Evolutionary conservation across 305 asterid species (phyloP).

Genomic region (Galium porrigens): DNA sequence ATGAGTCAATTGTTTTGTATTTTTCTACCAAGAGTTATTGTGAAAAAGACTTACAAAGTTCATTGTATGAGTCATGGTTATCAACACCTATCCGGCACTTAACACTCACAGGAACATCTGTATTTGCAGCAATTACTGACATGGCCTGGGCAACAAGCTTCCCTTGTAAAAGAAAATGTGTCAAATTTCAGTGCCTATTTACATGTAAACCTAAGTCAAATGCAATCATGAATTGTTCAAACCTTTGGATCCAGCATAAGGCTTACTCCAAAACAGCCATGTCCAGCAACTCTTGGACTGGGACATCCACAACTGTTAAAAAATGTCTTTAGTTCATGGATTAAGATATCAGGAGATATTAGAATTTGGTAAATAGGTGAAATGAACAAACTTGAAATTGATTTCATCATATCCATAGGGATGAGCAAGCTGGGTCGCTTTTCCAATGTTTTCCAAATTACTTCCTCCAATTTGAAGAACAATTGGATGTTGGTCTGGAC

Average conservation of each 20-base stretch:
- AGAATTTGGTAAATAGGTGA: conserved; percentile 11
- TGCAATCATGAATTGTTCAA: conserved; percentile 17
- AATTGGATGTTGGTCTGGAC: conserved; percentile 84
- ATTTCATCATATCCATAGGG: conserved; percentile 89
- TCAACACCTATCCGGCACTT: conserved; percentile 95
- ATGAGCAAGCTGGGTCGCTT: conserved; percentile 69
- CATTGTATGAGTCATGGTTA: conserved; percentile 69
- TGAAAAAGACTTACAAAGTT: conserved; percentile 56
- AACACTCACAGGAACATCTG: conserved; percentile 82
- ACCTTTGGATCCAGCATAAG: conserved; percentile 97
- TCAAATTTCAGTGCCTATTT: conserved; percentile 27
- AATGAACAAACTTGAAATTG: conserved; percentile 61
- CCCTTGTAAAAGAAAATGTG: conserved; percentile 41
- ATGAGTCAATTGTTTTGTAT: background rate
- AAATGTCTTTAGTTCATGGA: conserved; percentile 20
- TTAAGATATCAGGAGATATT: conserved; percentile 9
- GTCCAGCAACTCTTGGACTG: conserved; percentile 85
- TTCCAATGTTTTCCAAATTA: conserved; percentile 70
- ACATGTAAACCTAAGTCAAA: conserved; percentile 8
- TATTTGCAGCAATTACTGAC: conserved; percentile 72
- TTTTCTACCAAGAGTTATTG: background rate
- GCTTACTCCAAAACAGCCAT: conserved; percentile 87
- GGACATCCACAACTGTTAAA: conserved; percentile 87
- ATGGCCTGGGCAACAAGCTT: conserved; percentile 96
- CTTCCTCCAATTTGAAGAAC: conserved; percentile 90